Percentiles rank a stretch among this genome's conserved stretches.
phyloP scores from a whole-genome alignment of 495 filamentous ascomycete species.

The Aspergillus sclerotiicarbonarius region DNA sequence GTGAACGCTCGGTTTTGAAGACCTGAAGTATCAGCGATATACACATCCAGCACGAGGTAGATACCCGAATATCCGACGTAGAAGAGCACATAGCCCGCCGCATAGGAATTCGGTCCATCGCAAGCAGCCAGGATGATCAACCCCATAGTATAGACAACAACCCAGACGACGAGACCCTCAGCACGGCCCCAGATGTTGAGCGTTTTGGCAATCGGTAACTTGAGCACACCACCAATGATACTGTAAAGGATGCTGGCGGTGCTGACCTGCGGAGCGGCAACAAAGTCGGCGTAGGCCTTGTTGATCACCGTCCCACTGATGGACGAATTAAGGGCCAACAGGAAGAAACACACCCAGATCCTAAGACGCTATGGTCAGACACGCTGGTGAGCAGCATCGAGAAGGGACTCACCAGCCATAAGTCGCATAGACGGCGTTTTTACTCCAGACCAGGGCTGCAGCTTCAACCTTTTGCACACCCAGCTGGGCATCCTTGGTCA shows the following conservation, averaged over 20 bases:
- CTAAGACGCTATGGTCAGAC: conserved; percentile 11
- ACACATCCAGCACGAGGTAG: conserved; percentile 56
- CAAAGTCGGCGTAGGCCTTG: conserved; percentile 33
- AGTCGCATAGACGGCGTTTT: conserved; percentile 31
- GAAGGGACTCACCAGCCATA: conserved; percentile 33
- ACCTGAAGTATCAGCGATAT: conserved; percentile 65
- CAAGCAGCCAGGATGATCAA: conserved; percentile 51
- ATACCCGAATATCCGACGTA: conserved; percentile 58
- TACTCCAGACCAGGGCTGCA: conserved; percentile 37
- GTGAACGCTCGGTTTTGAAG: conserved; percentile 62
- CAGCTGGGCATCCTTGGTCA: conserved; percentile 24
- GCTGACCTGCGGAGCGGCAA: conserved; percentile 31
- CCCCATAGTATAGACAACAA: conserved; percentile 39
- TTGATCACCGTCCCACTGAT: conserved; percentile 29
- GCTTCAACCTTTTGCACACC: conserved; percentile 46
- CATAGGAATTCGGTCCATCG: conserved; percentile 44
- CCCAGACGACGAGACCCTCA: conserved; percentile 48
- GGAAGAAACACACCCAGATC: conserved; percentile 46
- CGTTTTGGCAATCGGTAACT: conserved; percentile 64
- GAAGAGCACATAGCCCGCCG: conserved; percentile 56
- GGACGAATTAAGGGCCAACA: conserved; percentile 39
- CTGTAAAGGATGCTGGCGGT: conserved; percentile 37
- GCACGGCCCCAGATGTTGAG: conserved; percentile 65
- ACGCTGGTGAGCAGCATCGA: neutral
- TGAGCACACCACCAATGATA: conserved; percentile 63